Base-by-base conservation (phyloP, 306 rosid species). In the Citrullus colocynthis region DNA sequence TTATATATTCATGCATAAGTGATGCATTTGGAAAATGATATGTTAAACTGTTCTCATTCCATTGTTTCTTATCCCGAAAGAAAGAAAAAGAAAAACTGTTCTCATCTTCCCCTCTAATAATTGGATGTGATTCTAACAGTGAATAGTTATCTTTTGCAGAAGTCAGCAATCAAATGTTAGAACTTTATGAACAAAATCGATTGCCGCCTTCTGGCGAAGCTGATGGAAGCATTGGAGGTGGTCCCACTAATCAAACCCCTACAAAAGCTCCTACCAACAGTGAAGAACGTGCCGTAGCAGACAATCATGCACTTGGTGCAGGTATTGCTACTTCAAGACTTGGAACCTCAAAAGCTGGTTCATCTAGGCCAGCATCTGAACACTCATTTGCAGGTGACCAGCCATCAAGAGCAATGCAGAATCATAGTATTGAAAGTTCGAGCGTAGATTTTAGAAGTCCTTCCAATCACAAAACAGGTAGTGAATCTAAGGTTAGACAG, bases 101-200 rank as follows among this genome's bases (percentile, higher is more conserved):
- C 44, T 41, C 59, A 24, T 60, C 60, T 75, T 21, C 57, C 71
- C 51, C 7, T 41, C 24, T 4, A 16, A 52, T 41, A 59, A 28
- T 12, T 21, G 45, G 55, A 60, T 44, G 59, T 17, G 62, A 51
- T 48, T 78, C 74, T 78, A 18, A 78, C 49, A n/a, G 61, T 85
- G 32, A 78, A 60, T 34, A 44, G 17, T 82, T 77, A 41, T 72
- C 77, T 85, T 83, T 60, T 89, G 97, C 96, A 95, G 99, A 95
- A 87, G 97, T 95, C 64, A 90, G 99, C 88, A 90, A 95, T 84
- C 99, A 95, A 88, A 95, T 95, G 97, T 85, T 92, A 84, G 99
- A 95, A 88, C 89, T 95, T 48, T 92, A 95, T 73, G 97, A 95
- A 85, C 97, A 92, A 81, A 90, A 92, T 81, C 88, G 91, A 76